These are phyloP conservation scores for Phylloporus arenicola DNA, from an alignment of 768 basidiomycete genomes.

Conservation along the genomic window DNA sequence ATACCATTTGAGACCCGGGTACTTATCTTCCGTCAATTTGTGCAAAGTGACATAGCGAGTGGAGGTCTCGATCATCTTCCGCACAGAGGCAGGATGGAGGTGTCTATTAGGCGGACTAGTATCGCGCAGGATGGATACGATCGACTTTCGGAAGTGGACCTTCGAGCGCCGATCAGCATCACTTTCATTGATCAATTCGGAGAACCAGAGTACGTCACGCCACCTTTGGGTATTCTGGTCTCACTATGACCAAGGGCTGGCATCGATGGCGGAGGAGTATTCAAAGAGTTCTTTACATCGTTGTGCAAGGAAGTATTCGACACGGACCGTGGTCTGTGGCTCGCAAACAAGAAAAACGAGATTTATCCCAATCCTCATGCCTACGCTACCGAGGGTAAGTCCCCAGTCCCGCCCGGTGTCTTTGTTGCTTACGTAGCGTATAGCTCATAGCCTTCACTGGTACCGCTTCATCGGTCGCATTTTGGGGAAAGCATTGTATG, in stretches of 20 bases:
- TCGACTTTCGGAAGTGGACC: constrained; percentile 64
- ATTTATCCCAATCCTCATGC: constrained; percentile 91
- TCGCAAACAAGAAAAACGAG: constrained; percentile 85
- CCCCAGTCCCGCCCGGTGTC: neutral
- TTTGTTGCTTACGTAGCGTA: neutral
- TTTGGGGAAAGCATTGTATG: constrained; percentile 93
- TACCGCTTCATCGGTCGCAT: constrained; percentile 91
- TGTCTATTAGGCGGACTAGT: constrained; percentile 50
- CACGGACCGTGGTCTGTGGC: constrained; percentile 90
- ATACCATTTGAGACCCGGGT: constrained; percentile 93
- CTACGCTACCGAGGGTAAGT: constrained; percentile 81
- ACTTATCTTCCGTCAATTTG: constrained; percentile 80
- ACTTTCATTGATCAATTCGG: constrained; percentile 91
- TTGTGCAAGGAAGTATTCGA: constrained; percentile 93
- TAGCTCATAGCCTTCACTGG: constrained; percentile 85
- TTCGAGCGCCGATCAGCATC: constrained; percentile 84
- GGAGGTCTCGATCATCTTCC: constrained; percentile 14
- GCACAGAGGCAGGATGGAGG: constrained; percentile 20
- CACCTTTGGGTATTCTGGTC: constrained; percentile 4
- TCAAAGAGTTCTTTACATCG: constrained; percentile 96
- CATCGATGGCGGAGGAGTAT: constrained; percentile 95
- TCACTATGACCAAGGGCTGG: constrained; percentile 51
- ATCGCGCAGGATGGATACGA: constrained; percentile 93
- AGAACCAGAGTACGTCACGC: constrained; percentile 63
- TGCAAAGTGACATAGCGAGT: constrained; percentile 52